These are phyloP conservation scores for Tuber indicum DNA, from an alignment of 495 filamentous ascomycete genomes.

Conservation along the genomic window DNA sequence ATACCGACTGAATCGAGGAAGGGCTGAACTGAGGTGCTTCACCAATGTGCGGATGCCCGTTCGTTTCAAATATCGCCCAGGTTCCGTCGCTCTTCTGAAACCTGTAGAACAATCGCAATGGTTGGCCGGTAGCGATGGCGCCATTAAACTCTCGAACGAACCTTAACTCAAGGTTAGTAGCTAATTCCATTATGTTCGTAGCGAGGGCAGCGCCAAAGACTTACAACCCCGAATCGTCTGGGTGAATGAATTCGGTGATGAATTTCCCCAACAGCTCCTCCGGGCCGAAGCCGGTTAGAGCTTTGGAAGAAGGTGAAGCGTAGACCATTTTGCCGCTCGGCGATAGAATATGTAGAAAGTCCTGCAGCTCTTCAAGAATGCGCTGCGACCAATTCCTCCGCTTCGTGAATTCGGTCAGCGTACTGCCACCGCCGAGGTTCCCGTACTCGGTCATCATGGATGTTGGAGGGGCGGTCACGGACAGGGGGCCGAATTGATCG, in stretches of 20 bases:
- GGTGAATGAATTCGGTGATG: constrained; percentile 74
- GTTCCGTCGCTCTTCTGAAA: constrained; percentile 67
- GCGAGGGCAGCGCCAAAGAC: constrained; percentile 16
- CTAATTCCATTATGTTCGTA: background rate
- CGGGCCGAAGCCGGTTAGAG: constrained; percentile 68
- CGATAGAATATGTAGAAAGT: constrained; percentile 80
- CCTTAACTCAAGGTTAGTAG: constrained; percentile 20
- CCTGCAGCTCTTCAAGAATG: constrained; percentile 81
- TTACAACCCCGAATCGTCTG: constrained; percentile 70
- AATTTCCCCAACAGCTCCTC: constrained; percentile 66
- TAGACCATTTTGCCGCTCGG: constrained; percentile 77
- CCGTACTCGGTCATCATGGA: constrained; percentile 40
- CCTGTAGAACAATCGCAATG: constrained; percentile 82
- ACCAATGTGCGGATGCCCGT: constrained; percentile 84
- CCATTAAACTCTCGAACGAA: constrained; percentile 88
- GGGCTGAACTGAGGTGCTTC: constrained; percentile 54
- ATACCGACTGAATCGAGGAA: constrained; percentile 59
- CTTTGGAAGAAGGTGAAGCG: constrained; percentile 68
- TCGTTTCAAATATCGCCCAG: constrained; percentile 76
- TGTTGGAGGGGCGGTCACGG: constrained; percentile 33
- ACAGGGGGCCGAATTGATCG: constrained; percentile 38
- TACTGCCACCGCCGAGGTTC: constrained; percentile 51
- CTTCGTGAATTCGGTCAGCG: constrained; percentile 75
- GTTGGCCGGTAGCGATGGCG: constrained; percentile 71
- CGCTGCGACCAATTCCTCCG: constrained; percentile 82